Percentiles rank a stretch among this genome's conserved stretches.
These are phyloP conservation scores for Phytophthora kernoviae DNA, from an alignment of 352 stramenopile genomes.

Conservation along the genomic window DNA sequence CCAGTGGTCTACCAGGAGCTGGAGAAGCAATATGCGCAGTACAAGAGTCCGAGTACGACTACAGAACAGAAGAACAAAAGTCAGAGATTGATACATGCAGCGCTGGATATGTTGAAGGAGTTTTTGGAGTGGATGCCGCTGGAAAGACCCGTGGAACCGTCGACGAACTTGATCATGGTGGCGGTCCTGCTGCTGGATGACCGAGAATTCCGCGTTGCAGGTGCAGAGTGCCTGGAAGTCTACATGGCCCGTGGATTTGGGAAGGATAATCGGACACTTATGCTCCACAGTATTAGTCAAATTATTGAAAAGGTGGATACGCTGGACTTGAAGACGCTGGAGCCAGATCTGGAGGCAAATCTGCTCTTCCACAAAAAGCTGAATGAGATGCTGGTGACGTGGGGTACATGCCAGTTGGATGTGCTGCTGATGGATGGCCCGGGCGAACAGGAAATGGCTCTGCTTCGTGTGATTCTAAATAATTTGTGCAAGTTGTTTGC, in stretches of 20 bases:
- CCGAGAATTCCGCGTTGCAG: conserved; percentile 52
- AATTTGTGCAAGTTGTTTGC: conserved; percentile 62
- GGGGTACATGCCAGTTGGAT: conserved; percentile 72
- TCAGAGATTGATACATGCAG: conserved; percentile 63
- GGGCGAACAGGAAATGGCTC: conserved; percentile 48
- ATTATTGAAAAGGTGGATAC: conserved; percentile 63
- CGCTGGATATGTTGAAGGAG: conserved; percentile 77
- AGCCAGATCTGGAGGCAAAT: conserved; percentile 54
- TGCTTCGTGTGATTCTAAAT: conserved; percentile 50
- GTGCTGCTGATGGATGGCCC: conserved; percentile 46
- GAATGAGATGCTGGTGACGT: conserved; percentile 77
- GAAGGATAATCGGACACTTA: conserved; percentile 67
- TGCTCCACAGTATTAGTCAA: conserved; percentile 62
- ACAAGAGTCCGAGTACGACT: conserved; percentile 31
- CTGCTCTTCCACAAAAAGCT: conserved; percentile 76
- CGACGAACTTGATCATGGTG: conserved; percentile 70
- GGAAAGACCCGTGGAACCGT: conserved; percentile 54
- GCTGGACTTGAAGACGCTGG: conserved; percentile 47
- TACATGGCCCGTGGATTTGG: conserved; percentile 72
- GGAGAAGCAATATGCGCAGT: conserved; percentile 68
- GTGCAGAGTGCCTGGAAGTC: conserved; percentile 73
- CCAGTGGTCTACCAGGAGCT: conserved; percentile 77
- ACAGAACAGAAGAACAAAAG: conserved; percentile 32
- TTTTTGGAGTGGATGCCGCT: conserved; percentile 87
- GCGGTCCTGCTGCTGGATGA: conserved; percentile 63